Conservation (phyloP, 192 early-diverging fungal species). For the Coemansia sp. region DNA sequence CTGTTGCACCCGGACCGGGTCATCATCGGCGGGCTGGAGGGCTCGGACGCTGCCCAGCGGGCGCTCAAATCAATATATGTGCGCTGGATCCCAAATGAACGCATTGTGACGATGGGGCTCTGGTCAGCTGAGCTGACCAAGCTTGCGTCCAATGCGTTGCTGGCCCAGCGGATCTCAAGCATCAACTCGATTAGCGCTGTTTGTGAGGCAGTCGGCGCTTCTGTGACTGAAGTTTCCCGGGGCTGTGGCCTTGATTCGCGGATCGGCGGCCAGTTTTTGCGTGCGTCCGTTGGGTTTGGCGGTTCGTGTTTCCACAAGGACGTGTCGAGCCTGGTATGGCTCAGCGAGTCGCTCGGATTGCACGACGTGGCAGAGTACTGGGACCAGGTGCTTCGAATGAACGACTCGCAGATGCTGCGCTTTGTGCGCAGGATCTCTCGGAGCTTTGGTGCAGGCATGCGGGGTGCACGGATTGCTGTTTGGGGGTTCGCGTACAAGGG, state of each 20-base stretch:
- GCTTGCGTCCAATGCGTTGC: conserved; percentile 88
- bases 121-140: conserved; percentile 97
- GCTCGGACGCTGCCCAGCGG: conserved; percentile 75
- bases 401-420: conserved; percentile 87
- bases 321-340: conserved; percentile 87
- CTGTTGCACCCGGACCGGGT: conserved; percentile 86
- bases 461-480: conserved; percentile 74
- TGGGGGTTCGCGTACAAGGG: conserved; percentile 96
- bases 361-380: conserved; percentile 93
- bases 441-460: conserved; percentile 74
- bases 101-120: conserved; percentile 85
- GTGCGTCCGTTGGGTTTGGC: conserved; percentile 91
- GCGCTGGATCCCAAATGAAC: conserved; percentile 79
- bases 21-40: conserved; percentile 79
- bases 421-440: conserved; percentile 75
- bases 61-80: conserved; percentile 76
- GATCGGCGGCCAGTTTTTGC: conserved; percentile 87
- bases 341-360: conserved; percentile 77
- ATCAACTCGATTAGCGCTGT: conserved; percentile 88
- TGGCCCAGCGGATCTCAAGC: conserved; percentile 91
- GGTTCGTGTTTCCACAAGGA: conserved; percentile 97
- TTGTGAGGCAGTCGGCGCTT: conserved; percentile 89
- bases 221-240: conserved; percentile 87
- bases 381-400: conserved; percentile 86
- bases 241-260: conserved; percentile 84